Evolutionary conservation across 495 filamentous ascomycete genomes (phyloP), one percentile per base, ranked within the genome.

Genomic region (Physcia stellaris): DNA sequence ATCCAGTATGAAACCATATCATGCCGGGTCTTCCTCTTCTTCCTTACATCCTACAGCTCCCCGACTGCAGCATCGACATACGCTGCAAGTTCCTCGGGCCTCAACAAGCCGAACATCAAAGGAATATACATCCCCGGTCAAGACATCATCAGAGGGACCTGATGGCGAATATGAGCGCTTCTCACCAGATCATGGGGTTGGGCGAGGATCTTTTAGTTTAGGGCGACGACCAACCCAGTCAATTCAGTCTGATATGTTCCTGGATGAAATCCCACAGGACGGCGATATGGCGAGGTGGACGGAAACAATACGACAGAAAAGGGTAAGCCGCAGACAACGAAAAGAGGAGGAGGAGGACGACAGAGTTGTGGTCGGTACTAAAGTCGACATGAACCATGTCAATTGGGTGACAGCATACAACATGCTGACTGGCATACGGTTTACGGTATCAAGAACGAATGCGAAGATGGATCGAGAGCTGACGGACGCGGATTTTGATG

Each of bases 341-440:
- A 79, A 79, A 49, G 88, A 95, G 43, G 80, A 92, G 22, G 87
- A 94, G 45, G 83, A 94, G 42, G 92, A 96, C 47, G 90, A 95
- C 46, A 70, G 85, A 39, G 71, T 92, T 37, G 58, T 73, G 29
- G 86, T 99, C n/a, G 90, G 90, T 34, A 96, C 86, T 17, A 95
- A 94, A 60, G 90, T 99, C 24, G 90, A 96, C 55, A 86, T 94
- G 61, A 82, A 83, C 49, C 90, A 99, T 56, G 84, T 83, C 34
- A 99, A 99, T 59, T 99, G 85, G 78, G 85, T 94, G 15, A 95
- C 84, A 5, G 87, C 92, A 24, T 99, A 99, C 60, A 96, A 99
- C 60, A 99, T 99, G 90, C 73, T 99, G 61, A 96, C 90, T 3
- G 90, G 90, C 39, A 99, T 99, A 50, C 85, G 90, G 30, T 95